A percentile compares a stretch with the other conserved stretches of the same genome.
Evolutionary conservation across 2,329 filamentous ascomycete genomes (phyloP).

Genomic region (Pseudogymnoascus sp.): DNA sequence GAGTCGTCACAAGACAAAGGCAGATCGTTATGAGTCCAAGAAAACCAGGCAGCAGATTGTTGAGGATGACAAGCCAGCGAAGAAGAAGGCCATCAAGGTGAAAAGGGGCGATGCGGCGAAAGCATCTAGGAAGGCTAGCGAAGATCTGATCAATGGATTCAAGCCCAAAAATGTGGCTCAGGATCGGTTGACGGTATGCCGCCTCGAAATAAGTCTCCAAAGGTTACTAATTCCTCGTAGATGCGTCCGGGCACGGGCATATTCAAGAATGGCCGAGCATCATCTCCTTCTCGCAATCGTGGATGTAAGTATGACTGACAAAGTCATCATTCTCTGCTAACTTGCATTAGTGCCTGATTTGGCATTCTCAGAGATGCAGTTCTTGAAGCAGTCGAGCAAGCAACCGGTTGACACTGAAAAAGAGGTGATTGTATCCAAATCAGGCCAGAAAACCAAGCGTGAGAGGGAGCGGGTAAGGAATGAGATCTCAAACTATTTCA

Average conservation of each 20-base stretch:
- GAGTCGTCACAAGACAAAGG: conserved; percentile 47
- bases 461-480: conserved; percentile 2
- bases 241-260: conserved; percentile 35
- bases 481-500: conserved; percentile 8
- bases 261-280: conserved; percentile 38
- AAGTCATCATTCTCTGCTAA: conserved; percentile 1
- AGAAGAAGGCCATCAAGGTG: conserved; percentile 1
- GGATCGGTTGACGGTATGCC: conserved; percentile 44
- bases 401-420: conserved; percentile 15
- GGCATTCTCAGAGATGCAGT: conserved; percentile 43
- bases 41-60: conserved; percentile 22
- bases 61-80: conserved; percentile 24
- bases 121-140: conserved; percentile 23
- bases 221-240: conserved; percentile 20
- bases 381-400: conserved; percentile 29
- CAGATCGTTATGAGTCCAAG: conserved; percentile 46
- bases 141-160: conserved; percentile 48
- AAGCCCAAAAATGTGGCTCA: conserved; percentile 44
- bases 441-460: background rate
- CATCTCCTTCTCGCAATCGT: conserved; percentile 27
- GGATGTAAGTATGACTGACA: conserved; percentile 29
- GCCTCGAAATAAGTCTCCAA: background rate
- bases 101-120: conserved; percentile 16
- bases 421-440: conserved; percentile 13
- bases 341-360: conserved; percentile 41